Conservation (phyloP, 768 basidiomycete genomes). For the Lactarius hatsudake region DNA sequence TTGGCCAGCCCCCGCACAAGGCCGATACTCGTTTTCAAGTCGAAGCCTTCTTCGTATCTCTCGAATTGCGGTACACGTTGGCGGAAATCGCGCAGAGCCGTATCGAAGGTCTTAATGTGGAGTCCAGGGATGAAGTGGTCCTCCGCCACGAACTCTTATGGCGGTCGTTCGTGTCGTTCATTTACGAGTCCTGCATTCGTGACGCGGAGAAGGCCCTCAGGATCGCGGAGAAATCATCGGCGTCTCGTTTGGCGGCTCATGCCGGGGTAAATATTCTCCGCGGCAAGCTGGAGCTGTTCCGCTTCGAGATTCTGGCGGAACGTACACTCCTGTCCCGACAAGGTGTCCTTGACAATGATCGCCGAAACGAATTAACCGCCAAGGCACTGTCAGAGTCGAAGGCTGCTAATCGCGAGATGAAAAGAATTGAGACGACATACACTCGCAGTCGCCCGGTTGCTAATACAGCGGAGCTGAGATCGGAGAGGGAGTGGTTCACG, state of each 20-base stretch:
- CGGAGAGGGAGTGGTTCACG: slow-evolving; percentile 32
- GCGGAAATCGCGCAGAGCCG: slow-evolving; percentile 34
- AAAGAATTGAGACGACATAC: slow-evolving; percentile 22
- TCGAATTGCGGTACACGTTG: slow-evolving; percentile 37
- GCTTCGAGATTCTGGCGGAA: slow-evolving; percentile 28
- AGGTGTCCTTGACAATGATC: neutral
- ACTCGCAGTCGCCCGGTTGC: slow-evolving; percentile 30
- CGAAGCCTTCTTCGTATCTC: slow-evolving; percentile 37
- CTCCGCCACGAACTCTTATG: slow-evolving; percentile 26
- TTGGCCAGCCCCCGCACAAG: slow-evolving; percentile 38
- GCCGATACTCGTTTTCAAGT: slow-evolving; percentile 37
- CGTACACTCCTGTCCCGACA: slow-evolving; percentile 11
- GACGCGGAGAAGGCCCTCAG: slow-evolving; percentile 31
- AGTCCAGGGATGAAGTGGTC: slow-evolving; percentile 8
- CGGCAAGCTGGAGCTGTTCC: slow-evolving; percentile 32
- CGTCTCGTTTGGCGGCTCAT: slow-evolving; percentile 33
- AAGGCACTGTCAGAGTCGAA: neutral
- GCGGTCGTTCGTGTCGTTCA: slow-evolving; percentile 29
- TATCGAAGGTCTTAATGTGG: slow-evolving; percentile 21
- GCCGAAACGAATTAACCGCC: neutral
- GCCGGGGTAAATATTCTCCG: slow-evolving; percentile 29
- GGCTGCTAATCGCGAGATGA: neutral
- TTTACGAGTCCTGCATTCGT: slow-evolving; percentile 32
- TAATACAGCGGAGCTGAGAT: slow-evolving; percentile 20
- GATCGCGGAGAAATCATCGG: slow-evolving; percentile 31